Evolutionary conservation across 2,329 filamentous ascomycete species (phyloP).

Genomic region (Neofusicoccum laricinum): DNA sequence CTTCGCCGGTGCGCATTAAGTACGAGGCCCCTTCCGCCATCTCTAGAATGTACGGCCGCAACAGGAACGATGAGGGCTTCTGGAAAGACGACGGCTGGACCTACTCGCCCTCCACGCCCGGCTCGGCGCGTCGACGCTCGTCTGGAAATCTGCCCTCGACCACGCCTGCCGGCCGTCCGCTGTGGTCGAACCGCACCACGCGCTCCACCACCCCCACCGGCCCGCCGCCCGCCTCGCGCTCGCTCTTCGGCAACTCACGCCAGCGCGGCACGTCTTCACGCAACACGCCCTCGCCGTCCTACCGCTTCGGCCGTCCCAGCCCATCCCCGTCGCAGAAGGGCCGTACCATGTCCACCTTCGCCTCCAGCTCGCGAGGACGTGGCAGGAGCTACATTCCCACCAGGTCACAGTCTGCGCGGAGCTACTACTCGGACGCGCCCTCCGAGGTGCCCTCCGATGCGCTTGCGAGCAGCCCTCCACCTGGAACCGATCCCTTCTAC

Average conservation of each 20-base stretch:
- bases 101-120: slow-evolving; percentile 34
- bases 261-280: slow-evolving; percentile 26
- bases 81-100: background rate
- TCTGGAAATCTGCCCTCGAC: slow-evolving; percentile 47
- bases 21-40: slow-evolving; percentile 5
- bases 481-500: slow-evolving; percentile 21
- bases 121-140: slow-evolving; percentile 23
- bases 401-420: slow-evolving; percentile 8
- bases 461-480: slow-evolving; percentile 31
- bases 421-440: slow-evolving; percentile 19
- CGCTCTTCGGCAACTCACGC: slow-evolving; percentile 52
- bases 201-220: slow-evolving; percentile 57
- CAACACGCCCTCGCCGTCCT: slow-evolving; percentile 18
- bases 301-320: slow-evolving; percentile 14
- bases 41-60: slow-evolving; percentile 12
- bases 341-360: slow-evolving; percentile 9
- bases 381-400: slow-evolving; percentile 14
- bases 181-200: slow-evolving; percentile 41
- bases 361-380: slow-evolving; percentile 1
- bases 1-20: background rate
- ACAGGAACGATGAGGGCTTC: background rate
- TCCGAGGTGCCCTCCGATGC: slow-evolving; percentile 8
- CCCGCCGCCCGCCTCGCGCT: slow-evolving; percentile 45
- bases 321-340: slow-evolving; percentile 11
- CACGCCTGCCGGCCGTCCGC: slow-evolving; percentile 57